Conservation (phyloP, 1,284 basidiomycete genomes). For the Fomes fomentarius region DNA sequence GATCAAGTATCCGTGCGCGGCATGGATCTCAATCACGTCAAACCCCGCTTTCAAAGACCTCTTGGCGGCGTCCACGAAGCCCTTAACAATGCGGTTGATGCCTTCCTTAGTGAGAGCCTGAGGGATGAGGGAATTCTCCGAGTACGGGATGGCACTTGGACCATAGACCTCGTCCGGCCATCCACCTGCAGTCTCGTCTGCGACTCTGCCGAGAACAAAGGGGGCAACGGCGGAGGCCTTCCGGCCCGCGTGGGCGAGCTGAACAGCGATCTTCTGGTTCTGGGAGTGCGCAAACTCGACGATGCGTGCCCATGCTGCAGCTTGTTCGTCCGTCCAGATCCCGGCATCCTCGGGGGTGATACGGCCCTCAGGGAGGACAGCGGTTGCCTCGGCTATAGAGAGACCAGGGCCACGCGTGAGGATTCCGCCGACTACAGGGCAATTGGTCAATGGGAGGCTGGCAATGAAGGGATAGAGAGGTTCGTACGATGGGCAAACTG, state of each 20-base stretch:
- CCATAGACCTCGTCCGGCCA: too few species aligned
- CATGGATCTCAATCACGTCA: slow-evolving; percentile 41
- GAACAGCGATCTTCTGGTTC: slow-evolving; percentile 68
- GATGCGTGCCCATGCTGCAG: slow-evolving; percentile 64
- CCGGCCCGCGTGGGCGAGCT: slow-evolving; percentile 78
- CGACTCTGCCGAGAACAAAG: slow-evolving; percentile 51
- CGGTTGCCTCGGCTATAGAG: slow-evolving; percentile 68
- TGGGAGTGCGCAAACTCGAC: slow-evolving; percentile 71
- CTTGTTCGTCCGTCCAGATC: slow-evolving; percentile 75
- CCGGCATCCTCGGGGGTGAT: slow-evolving; percentile 74
- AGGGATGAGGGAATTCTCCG: slow-evolving; percentile 51
- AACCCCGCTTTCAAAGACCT: slow-evolving; percentile 54
- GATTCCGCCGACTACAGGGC: slow-evolving; percentile 40
- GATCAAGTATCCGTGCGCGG: slow-evolving; percentile 44
- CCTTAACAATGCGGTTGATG: slow-evolving; percentile 60
- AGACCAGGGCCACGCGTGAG: slow-evolving; percentile 60
- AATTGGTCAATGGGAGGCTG: not conserved
- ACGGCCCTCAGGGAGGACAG: slow-evolving; percentile 79
- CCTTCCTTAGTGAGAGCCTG: slow-evolving; percentile 56
- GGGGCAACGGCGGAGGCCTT: slow-evolving; percentile 70
- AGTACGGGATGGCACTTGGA: slow-evolving; percentile 62
- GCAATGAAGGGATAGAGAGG: not conserved
- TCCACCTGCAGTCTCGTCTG: slow-evolving; percentile 50
- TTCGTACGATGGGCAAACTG: slow-evolving; percentile 75
- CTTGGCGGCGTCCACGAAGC: slow-evolving; percentile 62